Evolutionary conservation across 2,329 filamentous ascomycete genomes (phyloP).

Genomic region (Zalaria obscura): DNA sequence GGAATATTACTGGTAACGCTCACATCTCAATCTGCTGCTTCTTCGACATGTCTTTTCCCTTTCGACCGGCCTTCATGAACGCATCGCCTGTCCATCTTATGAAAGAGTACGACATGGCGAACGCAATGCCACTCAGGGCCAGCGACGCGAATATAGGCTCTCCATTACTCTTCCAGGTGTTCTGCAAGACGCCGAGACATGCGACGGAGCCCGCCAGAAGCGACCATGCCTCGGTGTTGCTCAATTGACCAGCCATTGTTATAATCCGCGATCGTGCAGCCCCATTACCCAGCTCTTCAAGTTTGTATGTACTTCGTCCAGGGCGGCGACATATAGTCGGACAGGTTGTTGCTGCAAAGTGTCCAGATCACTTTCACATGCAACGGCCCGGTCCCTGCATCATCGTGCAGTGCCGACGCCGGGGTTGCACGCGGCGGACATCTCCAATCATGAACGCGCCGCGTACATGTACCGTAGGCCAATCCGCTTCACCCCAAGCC

Average conservation of each 20-base stretch:
- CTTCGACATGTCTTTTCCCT: conserved; percentile 81
- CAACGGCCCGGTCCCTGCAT: too few species aligned
- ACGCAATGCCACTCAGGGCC: conserved; percentile 74
- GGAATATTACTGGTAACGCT: conserved; percentile 16
- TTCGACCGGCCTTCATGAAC: conserved; percentile 78
- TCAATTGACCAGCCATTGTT: conserved; percentile 21
- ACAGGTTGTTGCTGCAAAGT: too few species aligned
- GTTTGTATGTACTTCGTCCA: too few species aligned
- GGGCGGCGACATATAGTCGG: too few species aligned
- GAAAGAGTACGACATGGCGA: conserved; percentile 67
- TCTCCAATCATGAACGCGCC: too few species aligned
- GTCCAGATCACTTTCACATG: too few species aligned
- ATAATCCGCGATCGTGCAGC: too few species aligned
- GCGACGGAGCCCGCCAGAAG: conserved; percentile 51
- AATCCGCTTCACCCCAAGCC: too few species aligned
- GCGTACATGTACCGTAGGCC: too few species aligned
- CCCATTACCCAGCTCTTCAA: too few species aligned
- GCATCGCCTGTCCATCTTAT: conserved; percentile 86
- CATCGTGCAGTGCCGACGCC: too few species aligned
- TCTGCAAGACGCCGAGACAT: conserved; percentile 60
- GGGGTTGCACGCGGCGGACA: too few species aligned
- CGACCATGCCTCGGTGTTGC: conserved; percentile 39
- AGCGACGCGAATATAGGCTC: conserved; percentile 81
- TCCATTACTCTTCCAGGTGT: conserved; percentile 72
- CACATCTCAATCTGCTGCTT: conserved; percentile 60